These are phyloP conservation scores for Echites panduratus DNA, from an alignment of 257 asterid species.

Conservation along the genomic window DNA sequence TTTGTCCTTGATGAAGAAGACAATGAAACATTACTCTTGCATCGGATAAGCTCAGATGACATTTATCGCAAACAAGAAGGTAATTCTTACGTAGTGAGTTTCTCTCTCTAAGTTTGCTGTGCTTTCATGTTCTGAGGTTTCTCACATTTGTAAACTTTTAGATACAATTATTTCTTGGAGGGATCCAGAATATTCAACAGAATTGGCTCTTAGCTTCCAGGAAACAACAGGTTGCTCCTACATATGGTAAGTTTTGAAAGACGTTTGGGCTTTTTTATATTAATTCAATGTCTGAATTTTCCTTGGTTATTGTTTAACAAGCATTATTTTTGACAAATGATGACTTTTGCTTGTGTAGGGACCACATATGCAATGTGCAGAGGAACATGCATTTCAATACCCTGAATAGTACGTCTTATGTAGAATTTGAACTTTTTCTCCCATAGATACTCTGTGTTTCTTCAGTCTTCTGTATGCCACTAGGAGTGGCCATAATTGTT, in stretches of 20 bases:
- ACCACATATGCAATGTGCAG: constrained; percentile 76
- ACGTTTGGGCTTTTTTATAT: background rate
- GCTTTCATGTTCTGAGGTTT: background rate
- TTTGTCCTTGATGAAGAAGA: constrained; percentile 82
- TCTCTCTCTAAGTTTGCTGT: background rate
- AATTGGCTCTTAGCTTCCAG: constrained; percentile 98
- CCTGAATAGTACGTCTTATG: constrained; percentile 61
- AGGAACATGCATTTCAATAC: constrained; percentile 74
- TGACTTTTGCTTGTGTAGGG: constrained; percentile 50
- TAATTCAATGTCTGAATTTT: background rate
- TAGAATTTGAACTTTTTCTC: background rate
- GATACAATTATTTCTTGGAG: constrained; percentile 97
- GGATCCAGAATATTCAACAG: constrained; percentile 89
- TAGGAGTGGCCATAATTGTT: background rate
- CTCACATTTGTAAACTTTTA: constrained; percentile 23
- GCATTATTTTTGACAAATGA: background rate
- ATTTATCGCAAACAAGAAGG: constrained; percentile 98
- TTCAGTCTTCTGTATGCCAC: too few species aligned
- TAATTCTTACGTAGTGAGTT: constrained; percentile 16
- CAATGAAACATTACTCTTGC: constrained; percentile 70
- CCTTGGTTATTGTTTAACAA: background rate
- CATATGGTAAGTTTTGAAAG: constrained; percentile 69
- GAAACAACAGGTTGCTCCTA: constrained; percentile 90
- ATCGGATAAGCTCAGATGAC: constrained; percentile 83
- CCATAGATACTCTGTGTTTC: background rate